Evolutionary conservation across 192 early-diverging fungal species (phyloP).

Genomic region (Allomyces macrogynus): DNA sequence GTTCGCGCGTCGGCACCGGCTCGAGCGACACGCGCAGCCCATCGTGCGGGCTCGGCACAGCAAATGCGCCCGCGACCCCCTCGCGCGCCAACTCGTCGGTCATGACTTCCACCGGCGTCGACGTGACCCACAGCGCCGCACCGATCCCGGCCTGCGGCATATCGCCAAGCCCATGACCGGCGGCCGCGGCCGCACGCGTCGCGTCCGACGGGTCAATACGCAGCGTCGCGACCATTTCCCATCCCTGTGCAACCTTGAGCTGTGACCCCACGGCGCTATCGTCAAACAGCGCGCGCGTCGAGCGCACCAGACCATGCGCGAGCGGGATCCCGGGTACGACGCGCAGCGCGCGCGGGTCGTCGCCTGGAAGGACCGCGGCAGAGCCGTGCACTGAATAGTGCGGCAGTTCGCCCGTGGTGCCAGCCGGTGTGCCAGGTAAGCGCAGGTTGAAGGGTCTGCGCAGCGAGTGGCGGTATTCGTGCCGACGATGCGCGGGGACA

Average conservation of each 20-base stretch:
- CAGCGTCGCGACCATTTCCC: background rate
- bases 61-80: too few species aligned
- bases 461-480: constrained; percentile 1
- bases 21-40: background rate
- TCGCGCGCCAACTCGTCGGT: too few species aligned
- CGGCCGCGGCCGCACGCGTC: too few species aligned
- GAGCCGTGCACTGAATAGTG: background rate
- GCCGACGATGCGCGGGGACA: background rate
- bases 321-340: background rate
- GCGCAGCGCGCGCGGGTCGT: background rate
- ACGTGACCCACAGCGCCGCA: background rate
- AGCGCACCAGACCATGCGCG: background rate
- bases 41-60: background rate
- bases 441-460: background rate
- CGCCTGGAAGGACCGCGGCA: background rate
- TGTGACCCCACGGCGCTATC: background rate
- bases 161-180: too few species aligned
- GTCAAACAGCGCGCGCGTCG: background rate
- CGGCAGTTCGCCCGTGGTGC: background rate
- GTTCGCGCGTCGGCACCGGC: background rate
- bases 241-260: background rate
- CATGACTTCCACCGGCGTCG: background rate
- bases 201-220: too few species aligned
- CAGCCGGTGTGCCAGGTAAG: background rate
- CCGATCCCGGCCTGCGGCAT: too few species aligned